Evolutionary conservation across 2,329 filamentous ascomycete species (phyloP).

Genomic region (Pyricularia pennisetigena): DNA sequence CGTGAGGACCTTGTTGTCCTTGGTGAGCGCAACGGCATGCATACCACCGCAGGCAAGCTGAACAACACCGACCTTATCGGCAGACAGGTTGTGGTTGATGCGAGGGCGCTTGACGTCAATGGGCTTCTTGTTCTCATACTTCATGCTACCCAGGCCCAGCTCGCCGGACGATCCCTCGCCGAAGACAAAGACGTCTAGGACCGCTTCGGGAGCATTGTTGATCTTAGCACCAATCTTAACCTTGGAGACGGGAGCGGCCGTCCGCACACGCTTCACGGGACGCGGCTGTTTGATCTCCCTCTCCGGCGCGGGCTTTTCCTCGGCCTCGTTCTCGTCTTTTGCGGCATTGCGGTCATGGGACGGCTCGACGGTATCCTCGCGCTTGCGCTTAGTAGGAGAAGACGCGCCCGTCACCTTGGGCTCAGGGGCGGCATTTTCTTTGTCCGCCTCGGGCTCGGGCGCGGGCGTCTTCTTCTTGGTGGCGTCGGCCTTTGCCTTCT

Average conservation of each 20-base stretch:
- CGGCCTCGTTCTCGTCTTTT: constrained; percentile 1
- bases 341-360: constrained; percentile 3
- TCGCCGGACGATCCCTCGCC: constrained; percentile 75
- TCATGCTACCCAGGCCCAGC: constrained; percentile 65
- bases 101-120: constrained; percentile 69
- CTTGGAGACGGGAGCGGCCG: constrained; percentile 22
- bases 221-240: constrained; percentile 28
- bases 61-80: constrained; percentile 54
- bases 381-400: constrained; percentile 5
- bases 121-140: constrained; percentile 45
- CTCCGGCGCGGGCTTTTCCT: constrained; percentile 5
- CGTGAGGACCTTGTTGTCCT: constrained; percentile 71
- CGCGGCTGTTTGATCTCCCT: constrained; percentile 8
- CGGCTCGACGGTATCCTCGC: background rate
- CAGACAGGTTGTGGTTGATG: constrained; percentile 49
- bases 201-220: constrained; percentile 53
- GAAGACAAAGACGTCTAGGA: constrained; percentile 69
- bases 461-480: constrained; percentile 10
- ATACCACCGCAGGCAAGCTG: constrained; percentile 72
- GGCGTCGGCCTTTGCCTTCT: constrained; percentile 8
- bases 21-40: constrained; percentile 68
- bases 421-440: constrained; percentile 12
- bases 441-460: constrained; percentile 7
- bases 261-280: constrained; percentile 9
- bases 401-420: constrained; percentile 2